Conservation (phyloP, 2,329 filamentous ascomycete genomes). For the Huntiella savannae region DNA sequence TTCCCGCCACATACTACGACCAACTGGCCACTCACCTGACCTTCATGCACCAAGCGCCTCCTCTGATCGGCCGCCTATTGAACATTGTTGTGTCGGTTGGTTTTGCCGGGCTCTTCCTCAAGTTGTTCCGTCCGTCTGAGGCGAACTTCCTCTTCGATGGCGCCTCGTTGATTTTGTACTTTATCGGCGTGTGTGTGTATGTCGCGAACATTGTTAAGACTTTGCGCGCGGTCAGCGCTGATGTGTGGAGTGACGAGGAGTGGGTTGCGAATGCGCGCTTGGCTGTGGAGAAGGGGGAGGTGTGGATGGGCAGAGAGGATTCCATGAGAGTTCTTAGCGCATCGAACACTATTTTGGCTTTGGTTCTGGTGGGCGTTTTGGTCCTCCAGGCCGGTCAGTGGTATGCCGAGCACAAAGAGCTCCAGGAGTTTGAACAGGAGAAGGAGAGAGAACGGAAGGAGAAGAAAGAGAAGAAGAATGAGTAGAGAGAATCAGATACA, state of each 20-base stretch:
- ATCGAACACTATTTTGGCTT: slow-evolving; percentile 86
- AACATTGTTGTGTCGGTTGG: slow-evolving; percentile 83
- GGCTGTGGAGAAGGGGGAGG: slow-evolving; percentile 34
- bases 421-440: slow-evolving; percentile 49
- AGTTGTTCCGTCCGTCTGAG: slow-evolving; percentile 86
- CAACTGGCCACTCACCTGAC: slow-evolving; percentile 77
- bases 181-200: slow-evolving; percentile 82
- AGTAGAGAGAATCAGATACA: not conserved
- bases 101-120: slow-evolving; percentile 73
- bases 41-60: slow-evolving; percentile 79
- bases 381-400: slow-evolving; percentile 92
- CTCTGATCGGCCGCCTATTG: slow-evolving; percentile 79
- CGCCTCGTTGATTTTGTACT: slow-evolving; percentile 60
- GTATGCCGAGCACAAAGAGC: slow-evolving; percentile 94
- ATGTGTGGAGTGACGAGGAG: slow-evolving; percentile 33
- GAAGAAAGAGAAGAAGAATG: slow-evolving; percentile 10
- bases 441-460: slow-evolving; percentile 15
- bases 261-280: slow-evolving; percentile 23
- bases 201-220: slow-evolving; percentile 94
- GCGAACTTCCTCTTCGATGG: slow-evolving; percentile 91
- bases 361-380: slow-evolving; percentile 79
- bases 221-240: slow-evolving; percentile 60
- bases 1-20: slow-evolving; percentile 52
- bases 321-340: slow-evolving; percentile 78
- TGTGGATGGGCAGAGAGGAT: slow-evolving; percentile 66